Evolutionary conservation across 139 green algal species (phyloP).

Genomic region (Spirogloea muscicola): DNA sequence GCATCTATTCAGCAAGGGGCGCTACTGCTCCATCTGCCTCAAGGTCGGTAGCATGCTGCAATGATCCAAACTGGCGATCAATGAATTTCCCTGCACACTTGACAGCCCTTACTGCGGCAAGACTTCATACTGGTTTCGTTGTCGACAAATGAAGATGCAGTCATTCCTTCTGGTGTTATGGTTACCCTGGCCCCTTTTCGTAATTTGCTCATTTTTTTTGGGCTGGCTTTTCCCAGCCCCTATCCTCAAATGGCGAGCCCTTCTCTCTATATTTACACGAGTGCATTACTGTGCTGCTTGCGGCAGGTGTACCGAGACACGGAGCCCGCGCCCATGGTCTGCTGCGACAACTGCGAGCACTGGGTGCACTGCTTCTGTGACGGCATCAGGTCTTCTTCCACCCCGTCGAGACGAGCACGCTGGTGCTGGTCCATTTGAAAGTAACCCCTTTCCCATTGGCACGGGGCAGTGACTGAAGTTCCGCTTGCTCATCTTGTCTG

Average conservation of each 20-base stretch:
- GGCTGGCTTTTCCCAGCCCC: background rate
- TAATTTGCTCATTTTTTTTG: background rate
- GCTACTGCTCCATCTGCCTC: constrained; percentile 35
- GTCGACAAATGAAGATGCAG: background rate
- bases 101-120: no score
- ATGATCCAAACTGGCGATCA: background rate
- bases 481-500: background rate
- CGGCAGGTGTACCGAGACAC: constrained; percentile 38
- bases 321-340: constrained; percentile 38
- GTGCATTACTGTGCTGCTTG: background rate
- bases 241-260: background rate
- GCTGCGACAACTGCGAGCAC: constrained; percentile 36
- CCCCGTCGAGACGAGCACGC: background rate
- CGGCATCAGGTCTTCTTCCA: constrained; percentile 19
- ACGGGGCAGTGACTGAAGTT: background rate
- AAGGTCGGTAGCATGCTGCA: constrained; percentile 3
- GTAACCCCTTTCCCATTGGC: background rate
- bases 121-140: no score
- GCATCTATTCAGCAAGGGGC: constrained; percentile 31
- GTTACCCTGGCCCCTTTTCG: background rate
- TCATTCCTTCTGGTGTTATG: background rate
- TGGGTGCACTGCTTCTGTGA: constrained; percentile 39
- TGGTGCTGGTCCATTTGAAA: background rate
- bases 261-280: background rate
- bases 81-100: no score